Percentiles rank a stretch among this genome's conserved stretches.
These are phyloP conservation scores for Aspergillus sp. DNA, from an alignment of 2,329 filamentous ascomycete genomes.

Conservation along the genomic window DNA sequence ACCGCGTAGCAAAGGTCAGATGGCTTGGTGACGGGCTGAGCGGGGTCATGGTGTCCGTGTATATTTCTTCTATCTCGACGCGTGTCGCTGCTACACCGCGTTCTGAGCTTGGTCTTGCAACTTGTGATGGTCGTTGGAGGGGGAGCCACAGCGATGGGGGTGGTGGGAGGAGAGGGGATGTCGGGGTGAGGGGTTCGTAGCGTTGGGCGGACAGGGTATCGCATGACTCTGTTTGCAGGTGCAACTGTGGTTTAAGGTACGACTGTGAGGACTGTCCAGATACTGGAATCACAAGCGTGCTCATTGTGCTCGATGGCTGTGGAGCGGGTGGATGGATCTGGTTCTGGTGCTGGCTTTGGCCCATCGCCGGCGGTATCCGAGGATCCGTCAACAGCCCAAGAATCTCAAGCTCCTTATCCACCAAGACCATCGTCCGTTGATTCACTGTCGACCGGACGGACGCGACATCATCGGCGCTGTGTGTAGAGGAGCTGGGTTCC, in stretches of 20 bases:
- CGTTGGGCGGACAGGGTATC: background rate
- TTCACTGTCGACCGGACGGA: background rate
- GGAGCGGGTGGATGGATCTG: background rate
- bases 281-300: background rate
- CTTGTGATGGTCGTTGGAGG: background rate
- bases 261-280: background rate
- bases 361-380: background rate
- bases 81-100: background rate
- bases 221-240: background rate
- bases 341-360: background rate
- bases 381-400: slow-evolving; percentile 8
- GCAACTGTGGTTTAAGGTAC: background rate
- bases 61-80: background rate
- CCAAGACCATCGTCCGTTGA: background rate
- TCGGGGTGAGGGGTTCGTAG: background rate
- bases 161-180: slow-evolving; percentile 10
- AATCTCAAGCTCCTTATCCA: slow-evolving; percentile 13
- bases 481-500: background rate
- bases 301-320: background rate
- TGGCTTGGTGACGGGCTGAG: slow-evolving; percentile 4
- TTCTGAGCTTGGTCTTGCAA: background rate
- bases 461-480: background rate
- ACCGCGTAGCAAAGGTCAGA: slow-evolving; percentile 7
- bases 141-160: slow-evolving; percentile 4
- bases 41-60: background rate